Evolutionary conservation across 495 filamentous ascomycete genomes (phyloP), one percentile per base, ranked within the genome.

Genomic region (Aspergillus haitiensis): DNA sequence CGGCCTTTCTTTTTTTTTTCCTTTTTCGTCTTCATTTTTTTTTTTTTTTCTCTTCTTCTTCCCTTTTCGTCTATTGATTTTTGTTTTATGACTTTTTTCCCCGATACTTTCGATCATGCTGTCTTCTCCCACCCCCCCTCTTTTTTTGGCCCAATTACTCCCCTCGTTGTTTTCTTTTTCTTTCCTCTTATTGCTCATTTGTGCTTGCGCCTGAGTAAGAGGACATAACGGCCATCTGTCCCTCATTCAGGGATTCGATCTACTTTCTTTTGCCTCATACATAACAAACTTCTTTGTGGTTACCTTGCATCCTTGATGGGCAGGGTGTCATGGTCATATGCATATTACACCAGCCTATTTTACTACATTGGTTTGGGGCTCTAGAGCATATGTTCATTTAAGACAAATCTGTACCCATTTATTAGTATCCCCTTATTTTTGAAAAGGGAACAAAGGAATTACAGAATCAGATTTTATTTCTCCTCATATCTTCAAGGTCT

Each of bases 281-380:
- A 42, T 36, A 27, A 55, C 54, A 21, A 57, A 47, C 45, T 49
- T 46, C 33, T 49, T 47, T 33, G 44, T 58, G 61, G 58, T 64
- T 62, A 66, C 61, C 55, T 63, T 64, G 62, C 62, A 61, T 67
- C 55, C 50, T 60, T 52, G 44, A 47, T 50, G 54, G 34, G 57
- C 42, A 59, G 53, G 56, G 54, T 62, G 45, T 52, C 42, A 58
- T 62, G 58, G 45, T 55, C 53, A 56, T 56, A 42, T 64, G 64
- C 62, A 61, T 59, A 60, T 51, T 56, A 39, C 15, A 49, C 12
- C 34, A 57, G 60, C 51, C 49, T 36, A 39, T 40, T 39, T 13
- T 59, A 47, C 13, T n/a, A 8, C 37, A 11, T 42, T 7, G 31
- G 8, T 44, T 49, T 44, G 37, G 44, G 37, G 12, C 5, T 33